phyloP scores from a whole-genome alignment of 306 rosid genomes.

The Cicer judaicum region DNA sequence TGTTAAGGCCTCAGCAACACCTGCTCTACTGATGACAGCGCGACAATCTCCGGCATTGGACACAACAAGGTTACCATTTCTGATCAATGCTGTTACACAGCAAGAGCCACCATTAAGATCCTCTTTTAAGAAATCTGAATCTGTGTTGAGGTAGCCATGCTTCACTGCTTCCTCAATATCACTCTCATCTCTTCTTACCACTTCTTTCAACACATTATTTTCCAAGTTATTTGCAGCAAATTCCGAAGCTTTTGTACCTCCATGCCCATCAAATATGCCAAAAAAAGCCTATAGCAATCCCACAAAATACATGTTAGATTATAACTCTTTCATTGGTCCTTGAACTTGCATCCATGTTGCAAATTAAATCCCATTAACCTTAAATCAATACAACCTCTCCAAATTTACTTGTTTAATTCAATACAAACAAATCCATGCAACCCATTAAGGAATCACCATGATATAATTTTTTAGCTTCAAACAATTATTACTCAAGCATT shows the following conservation, averaged over 20 bases:
- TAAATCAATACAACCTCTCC: neutral
- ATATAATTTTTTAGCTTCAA: neutral
- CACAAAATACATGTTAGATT: slow-evolving; percentile 28
- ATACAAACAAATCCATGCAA: neutral
- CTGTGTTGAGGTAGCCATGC: slow-evolving; percentile 79
- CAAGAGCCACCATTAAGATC: slow-evolving; percentile 84
- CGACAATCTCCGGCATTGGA: slow-evolving; percentile 97
- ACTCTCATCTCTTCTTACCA: slow-evolving; percentile 54
- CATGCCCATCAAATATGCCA: slow-evolving; percentile 92
- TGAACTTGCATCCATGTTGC: slow-evolving; percentile 6
- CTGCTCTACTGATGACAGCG: slow-evolving; percentile 79
- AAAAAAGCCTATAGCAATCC: slow-evolving; percentile 73
- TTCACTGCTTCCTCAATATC: slow-evolving; percentile 72
- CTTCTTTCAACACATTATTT: slow-evolving; percentile 69
- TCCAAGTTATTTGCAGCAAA: slow-evolving; percentile 80
- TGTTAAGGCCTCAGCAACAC: slow-evolving; percentile 85
- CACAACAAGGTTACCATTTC: slow-evolving; percentile 70
- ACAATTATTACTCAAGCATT: neutral
- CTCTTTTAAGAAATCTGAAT: slow-evolving; percentile 78
- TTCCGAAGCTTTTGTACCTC: slow-evolving; percentile 87
- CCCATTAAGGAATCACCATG: neutral
- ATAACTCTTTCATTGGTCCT: slow-evolving; percentile 30
- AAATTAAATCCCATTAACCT: neutral
- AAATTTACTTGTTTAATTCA: neutral
- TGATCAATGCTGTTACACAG: slow-evolving; percentile 82